Conservation (phyloP, 495 filamentous ascomycete species). For the Endocarpon pusillum region DNA sequence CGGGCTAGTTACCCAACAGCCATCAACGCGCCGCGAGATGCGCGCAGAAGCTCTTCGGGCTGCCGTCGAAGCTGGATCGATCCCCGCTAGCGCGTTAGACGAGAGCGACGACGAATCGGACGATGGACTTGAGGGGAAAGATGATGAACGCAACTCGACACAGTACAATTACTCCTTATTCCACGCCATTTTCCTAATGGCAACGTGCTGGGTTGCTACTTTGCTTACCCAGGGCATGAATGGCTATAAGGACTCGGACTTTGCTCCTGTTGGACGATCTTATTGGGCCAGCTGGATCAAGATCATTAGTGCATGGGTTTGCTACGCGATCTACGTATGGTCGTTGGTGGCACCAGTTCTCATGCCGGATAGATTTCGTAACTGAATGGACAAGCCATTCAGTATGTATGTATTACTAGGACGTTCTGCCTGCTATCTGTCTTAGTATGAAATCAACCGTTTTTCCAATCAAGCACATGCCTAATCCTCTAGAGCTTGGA, state of each 20-base stretch:
- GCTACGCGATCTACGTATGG: slow-evolving; percentile 89
- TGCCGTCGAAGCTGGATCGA: slow-evolving; percentile 75
- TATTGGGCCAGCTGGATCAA: slow-evolving; percentile 99
- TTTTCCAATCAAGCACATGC: too few relatives aligned
- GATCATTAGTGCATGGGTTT: slow-evolving; percentile 94
- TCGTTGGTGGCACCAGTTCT: slow-evolving; percentile 73
- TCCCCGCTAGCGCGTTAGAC: slow-evolving; percentile 80
- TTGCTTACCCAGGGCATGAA: slow-evolving; percentile 74
- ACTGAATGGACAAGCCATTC: slow-evolving; percentile 11
- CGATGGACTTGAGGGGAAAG: slow-evolving; percentile 42
- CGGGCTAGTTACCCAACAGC: slow-evolving; percentile 79
- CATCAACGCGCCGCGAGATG: slow-evolving; percentile 69
- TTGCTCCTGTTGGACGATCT: slow-evolving; percentile 81
- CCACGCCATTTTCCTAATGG: slow-evolving; percentile 94
- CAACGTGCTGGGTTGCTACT: slow-evolving; percentile 90
- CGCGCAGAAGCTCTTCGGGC: slow-evolving; percentile 76
- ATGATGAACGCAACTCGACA: slow-evolving; percentile 76
- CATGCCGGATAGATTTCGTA: slow-evolving; percentile 72
- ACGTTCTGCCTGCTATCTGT: background rate
- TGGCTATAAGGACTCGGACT: slow-evolving; percentile 45
- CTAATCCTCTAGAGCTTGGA: too few relatives aligned
- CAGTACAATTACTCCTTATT: slow-evolving; percentile 96
- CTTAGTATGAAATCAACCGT: background rate
- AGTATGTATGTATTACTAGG: background rate
- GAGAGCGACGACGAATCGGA: slow-evolving; percentile 59